Conservation (phyloP, 306 rosid species). For the Pyrus pyrifolia region DNA sequence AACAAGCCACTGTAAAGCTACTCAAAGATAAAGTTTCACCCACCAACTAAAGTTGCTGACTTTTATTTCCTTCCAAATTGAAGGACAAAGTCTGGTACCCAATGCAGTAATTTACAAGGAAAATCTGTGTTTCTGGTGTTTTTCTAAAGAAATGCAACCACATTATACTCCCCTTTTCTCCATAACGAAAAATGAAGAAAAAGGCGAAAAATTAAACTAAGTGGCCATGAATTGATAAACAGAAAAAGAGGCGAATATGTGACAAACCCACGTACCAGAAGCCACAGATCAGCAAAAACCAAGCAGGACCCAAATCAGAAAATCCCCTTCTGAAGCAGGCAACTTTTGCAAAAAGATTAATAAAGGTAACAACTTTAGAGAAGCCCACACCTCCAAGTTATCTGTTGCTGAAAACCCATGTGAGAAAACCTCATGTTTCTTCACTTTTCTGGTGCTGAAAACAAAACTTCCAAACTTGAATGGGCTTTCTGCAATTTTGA, state of each 20-base stretch:
- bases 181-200: constrained; percentile 10
- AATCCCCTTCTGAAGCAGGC: not conserved
- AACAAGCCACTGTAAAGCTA: constrained; percentile 3
- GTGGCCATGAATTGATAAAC: not conserved
- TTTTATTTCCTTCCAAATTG: not conserved
- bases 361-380: not conserved
- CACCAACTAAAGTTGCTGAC: constrained; percentile 1
- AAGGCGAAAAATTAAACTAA: not conserved
- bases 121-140: not conserved
- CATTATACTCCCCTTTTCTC: constrained; percentile 11
- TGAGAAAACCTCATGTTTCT: constrained; percentile 2
- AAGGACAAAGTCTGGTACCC: not conserved
- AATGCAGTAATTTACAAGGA: not conserved
- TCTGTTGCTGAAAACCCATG: constrained; percentile 5
- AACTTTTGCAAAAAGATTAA: not conserved
- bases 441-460: not conserved
- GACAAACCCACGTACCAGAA: constrained; percentile 3
- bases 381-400: not conserved
- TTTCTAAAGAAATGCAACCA: not conserved
- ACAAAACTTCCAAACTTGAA: constrained; percentile 20
- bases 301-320: constrained; percentile 12
- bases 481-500: not conserved
- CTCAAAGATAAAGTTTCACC: not conserved
- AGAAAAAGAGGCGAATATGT: not conserved
- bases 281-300: not conserved